Evolutionary conservation across 2,329 filamentous ascomycete species (phyloP), one percentile per base, ranked within the genome.

Genomic region (Nothomitra cinnamomea): DNA sequence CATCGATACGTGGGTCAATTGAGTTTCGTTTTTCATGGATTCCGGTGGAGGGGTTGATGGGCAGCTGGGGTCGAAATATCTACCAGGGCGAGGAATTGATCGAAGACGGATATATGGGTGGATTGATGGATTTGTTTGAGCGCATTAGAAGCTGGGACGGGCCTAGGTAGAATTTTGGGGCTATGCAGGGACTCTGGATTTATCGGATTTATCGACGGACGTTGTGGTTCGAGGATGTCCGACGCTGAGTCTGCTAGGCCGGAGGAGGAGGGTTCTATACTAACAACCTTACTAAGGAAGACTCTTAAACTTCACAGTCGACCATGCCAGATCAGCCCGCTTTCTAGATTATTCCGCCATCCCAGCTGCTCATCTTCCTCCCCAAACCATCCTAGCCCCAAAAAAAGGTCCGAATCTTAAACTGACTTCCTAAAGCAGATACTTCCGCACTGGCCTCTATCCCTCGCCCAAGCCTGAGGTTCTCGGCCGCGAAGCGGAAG

Each of bases 391-490:
- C 21, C 25, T 21, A 13, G 47, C 28, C 47, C 4, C 38, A 41
- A 19, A 6, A n/a, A 6, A 17, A n/a, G n/a, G 53, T 50, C 54
- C 32, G 49, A 38, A 49, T 10, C 52, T 10, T 24, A 57, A 50
- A 57, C 42, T 12, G 22, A 50, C 42, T 22, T 36, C 10, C 28
- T 48, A 47, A 17, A 19, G 53, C 57, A 80, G 75, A 40, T 94
- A 95, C 70, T 94, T 89, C 76, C 87, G 89, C 65, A 80, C 77
- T 12, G 89, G 89, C 10, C 77, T 94, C 51, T 95, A 95, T 72
- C 70, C 80, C 1, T 75, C 83, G 0, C 65, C 70, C 1, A 79
- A 85, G 60, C 89, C 88, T 3, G 76, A 85, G 61, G 80, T 82
- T 51, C 81, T 90, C 19, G 88, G 89, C 57, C 82, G 83, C 61